Evolutionary conservation across 2,329 filamentous ascomycete genomes (phyloP), one percentile per base, ranked within the genome.

Genomic region (Myriosclerotinia duriaeana): DNA sequence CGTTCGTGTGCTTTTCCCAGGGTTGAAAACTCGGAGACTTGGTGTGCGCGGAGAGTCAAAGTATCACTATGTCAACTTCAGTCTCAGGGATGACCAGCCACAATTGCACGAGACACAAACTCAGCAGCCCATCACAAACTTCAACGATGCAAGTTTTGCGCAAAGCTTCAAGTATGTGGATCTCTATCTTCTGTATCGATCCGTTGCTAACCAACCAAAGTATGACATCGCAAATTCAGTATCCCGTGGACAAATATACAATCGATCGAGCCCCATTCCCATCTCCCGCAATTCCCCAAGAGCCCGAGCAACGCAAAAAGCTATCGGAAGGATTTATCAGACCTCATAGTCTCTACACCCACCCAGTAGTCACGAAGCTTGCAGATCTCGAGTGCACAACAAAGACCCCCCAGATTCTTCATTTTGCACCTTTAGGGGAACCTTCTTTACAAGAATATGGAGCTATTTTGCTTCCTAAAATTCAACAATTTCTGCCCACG

Each of bases 11-110:
- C 90, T 99, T 62, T 99, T 98, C 73, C 94, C 95, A 0, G 94
- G 93, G 53, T 89, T 99, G 30, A 94, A 96, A 79, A 99, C 95
- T 42, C 86, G 95, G 67, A 87, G 95, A 70, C 83, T 99, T 15
- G 95, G 95, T 69, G 93, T 98, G 56, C 88, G 95, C 64, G 95
- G 95, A 70, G 94, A 98, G 80, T 99, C 95, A 17, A 99, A 99
- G 77, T 99, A 99, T 77, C 95, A 99, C 78, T 99, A 99, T 74
- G 87, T 89, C 56, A 88, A 88, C 74, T 89, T 89, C 73, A 81
- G 80, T 15, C 78, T 89, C 61, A 78, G 81, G 53, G 86, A 88
- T 61, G 86, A 88, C 67, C 74, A 76, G 59, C 74, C 75, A 60
- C 72, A 74, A 48, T 63, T 75, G 58, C 69, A 71, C 17, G 72